Base-by-base conservation (phyloP, 2,329 filamentous ascomycete genomes). In the Penicillium occitanis region DNA sequence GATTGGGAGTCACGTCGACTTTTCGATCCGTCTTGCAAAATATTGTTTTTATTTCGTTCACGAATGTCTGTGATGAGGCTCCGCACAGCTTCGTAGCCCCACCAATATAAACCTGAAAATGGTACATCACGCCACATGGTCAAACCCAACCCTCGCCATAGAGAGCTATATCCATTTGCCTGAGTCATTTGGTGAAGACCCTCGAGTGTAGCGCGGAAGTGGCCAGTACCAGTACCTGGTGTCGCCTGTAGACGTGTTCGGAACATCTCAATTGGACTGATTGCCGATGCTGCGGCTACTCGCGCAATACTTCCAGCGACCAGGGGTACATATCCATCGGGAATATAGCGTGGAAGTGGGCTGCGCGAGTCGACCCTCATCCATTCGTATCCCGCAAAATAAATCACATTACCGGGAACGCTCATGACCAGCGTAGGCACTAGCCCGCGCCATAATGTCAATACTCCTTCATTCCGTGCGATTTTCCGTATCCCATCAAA, bases 311-410 rank as follows among this genome's bases (percentile, higher is more conserved):
- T 87, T 0, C 95, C 95, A 2, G 92, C 92, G 0, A 91, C 83
- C 1, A 99, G 84, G 0, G 95, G 93, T 5, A 91, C 88, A 71
- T 91, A 92, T 8, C 87, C 85, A 70, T 94, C 91, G 14, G 86
- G 85, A 10, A 89, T 76, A 22, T 84, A 71, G 50, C 82, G 83
- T 42, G 84, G 85, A 68, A 98, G 86, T 0, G 93, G 93, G 71
- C 91, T 96, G 50, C 80, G 81, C 0, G 83, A 81, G 72, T 91
- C 90, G 69, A 86, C 91, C 42, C 95, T 89, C 66, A 99, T 78
- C 90, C 93, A 97, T 75, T 99, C 95, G 78, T 99, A 99, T 46
- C 95, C 95, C 13, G 95, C 96, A 74, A 98, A 97, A 80, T 99
- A 99, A 70, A 99, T 98, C 71, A 99, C 95, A 76, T 99, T 99